Evolutionary conservation across 192 early-diverging fungal species (phyloP).

Genomic region (Pilobolus umbonatus): DNA sequence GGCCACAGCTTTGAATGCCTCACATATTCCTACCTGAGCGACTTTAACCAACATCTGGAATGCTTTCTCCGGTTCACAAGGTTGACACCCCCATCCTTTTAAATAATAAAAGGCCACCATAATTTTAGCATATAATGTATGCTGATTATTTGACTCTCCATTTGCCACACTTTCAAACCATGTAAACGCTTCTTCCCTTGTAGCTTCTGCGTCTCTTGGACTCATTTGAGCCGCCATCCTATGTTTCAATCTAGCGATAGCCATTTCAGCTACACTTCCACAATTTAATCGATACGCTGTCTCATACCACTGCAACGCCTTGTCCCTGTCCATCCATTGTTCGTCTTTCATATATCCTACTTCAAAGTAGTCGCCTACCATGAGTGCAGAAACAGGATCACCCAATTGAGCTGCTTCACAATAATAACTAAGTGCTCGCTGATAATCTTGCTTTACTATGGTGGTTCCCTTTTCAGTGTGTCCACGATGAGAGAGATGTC

Average conservation of each 20-base stretch:
- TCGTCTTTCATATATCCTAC: slow-evolving; percentile 17
- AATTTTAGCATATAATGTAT: slow-evolving; percentile 7
- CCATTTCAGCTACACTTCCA: slow-evolving; percentile 20
- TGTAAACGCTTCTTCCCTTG: slow-evolving; percentile 9
- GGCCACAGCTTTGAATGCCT: slow-evolving; percentile 24
- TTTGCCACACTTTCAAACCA: slow-evolving; percentile 9
- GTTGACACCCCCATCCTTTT: slow-evolving; percentile 27
- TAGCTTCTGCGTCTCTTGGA: slow-evolving; percentile 9
- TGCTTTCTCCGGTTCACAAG: slow-evolving; percentile 6
- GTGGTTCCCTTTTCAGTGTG: background rate
- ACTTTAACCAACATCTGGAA: slow-evolving; percentile 17
- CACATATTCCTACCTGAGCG: slow-evolving; percentile 21
- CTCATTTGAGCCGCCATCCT: slow-evolving; percentile 7
- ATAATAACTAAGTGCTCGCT: slow-evolving; percentile 24
- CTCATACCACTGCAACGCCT: slow-evolving; percentile 25
- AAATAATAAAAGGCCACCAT: slow-evolving; percentile 30
- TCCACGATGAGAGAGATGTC: slow-evolving; percentile 26
- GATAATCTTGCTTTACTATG: slow-evolving; percentile 27
- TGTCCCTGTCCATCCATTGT: slow-evolving; percentile 5
- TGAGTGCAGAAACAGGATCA: slow-evolving; percentile 21
- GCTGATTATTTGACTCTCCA: background rate
- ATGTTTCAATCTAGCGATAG: slow-evolving; percentile 24
- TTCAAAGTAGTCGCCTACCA: slow-evolving; percentile 31
- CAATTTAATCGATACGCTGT: slow-evolving; percentile 12
- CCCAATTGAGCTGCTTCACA: slow-evolving; percentile 18